phyloP scores from a whole-genome alignment of 148 eudicot species.

The Polygonum aviculare region DNA sequence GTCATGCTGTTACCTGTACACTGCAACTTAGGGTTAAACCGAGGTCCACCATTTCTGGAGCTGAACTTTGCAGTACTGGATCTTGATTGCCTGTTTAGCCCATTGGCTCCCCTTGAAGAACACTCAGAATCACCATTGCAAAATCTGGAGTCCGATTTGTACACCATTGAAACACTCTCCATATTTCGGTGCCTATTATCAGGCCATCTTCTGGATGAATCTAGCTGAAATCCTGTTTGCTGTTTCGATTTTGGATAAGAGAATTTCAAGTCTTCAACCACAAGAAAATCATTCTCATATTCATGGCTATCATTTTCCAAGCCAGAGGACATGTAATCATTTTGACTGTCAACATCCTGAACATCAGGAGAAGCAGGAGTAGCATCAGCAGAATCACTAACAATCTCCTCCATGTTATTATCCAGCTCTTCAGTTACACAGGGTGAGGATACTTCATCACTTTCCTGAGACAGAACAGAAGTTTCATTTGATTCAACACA shows the following conservation, averaged over 20 bases:
- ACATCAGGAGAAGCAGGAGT: slow-evolving; percentile 32
- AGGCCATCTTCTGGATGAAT: slow-evolving; percentile 41
- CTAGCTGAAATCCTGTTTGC: slow-evolving; percentile 36
- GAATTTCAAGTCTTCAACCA: slow-evolving; percentile 33
- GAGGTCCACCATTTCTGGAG: slow-evolving; percentile 33
- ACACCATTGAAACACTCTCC: slow-evolving; percentile 33
- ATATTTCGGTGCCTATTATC: slow-evolving; percentile 43
- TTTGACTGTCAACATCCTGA: slow-evolving; percentile 36
- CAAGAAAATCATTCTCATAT: slow-evolving; percentile 31
- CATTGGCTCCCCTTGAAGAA: slow-evolving; percentile 34
- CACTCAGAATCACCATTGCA: slow-evolving; percentile 46
- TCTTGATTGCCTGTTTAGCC: slow-evolving; percentile 44
- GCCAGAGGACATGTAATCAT: slow-evolving; percentile 26
- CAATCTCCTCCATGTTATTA: slow-evolving; percentile 21
- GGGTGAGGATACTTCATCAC: slow-evolving; percentile 31
- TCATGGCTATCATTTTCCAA: slow-evolving; percentile 24
- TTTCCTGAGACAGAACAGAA: slow-evolving; percentile 22
- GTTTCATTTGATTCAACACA: slow-evolving; percentile 33
- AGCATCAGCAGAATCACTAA: slow-evolving; percentile 35
- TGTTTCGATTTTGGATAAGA: slow-evolving; percentile 37
- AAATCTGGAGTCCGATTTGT: slow-evolving; percentile 44
- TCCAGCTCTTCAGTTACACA: slow-evolving; percentile 35
- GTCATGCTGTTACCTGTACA: slow-evolving; percentile 28
- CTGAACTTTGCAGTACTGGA: slow-evolving; percentile 34
- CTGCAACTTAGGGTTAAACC: slow-evolving; percentile 45